These are phyloP conservation scores for Lachnellula suecica DNA, from an alignment of 2,329 filamentous ascomycete species.

Conservation along the genomic window DNA sequence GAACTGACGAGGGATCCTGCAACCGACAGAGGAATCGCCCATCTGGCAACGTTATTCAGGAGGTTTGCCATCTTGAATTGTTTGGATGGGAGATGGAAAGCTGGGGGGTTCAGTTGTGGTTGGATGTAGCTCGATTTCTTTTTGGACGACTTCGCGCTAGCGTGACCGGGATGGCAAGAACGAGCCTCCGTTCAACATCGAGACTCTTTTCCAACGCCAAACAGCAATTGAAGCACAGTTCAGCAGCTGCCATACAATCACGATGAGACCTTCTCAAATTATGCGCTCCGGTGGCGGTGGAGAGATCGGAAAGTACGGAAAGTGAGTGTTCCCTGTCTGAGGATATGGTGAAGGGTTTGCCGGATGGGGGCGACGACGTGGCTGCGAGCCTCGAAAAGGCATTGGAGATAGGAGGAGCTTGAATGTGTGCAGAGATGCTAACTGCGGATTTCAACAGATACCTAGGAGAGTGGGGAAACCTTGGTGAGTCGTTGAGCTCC, in stretches of 20 bases:
- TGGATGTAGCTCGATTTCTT: constrained; percentile 24
- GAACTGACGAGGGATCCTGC: constrained; percentile 68
- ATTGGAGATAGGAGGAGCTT: constrained; percentile 3
- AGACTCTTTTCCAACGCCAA: constrained; percentile 9
- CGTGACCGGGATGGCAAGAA: constrained; percentile 20
- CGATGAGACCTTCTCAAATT: constrained; percentile 34
- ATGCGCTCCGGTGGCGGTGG: constrained; percentile 31
- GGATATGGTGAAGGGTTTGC: constrained; percentile 12
- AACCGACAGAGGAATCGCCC: constrained; percentile 71
- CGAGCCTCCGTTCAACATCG: constrained; percentile 19
- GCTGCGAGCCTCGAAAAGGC: constrained; percentile 5
- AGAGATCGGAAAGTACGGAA: constrained; percentile 35
- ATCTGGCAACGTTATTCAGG: constrained; percentile 62
- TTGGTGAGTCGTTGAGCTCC: constrained; percentile 31
- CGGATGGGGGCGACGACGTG: constrained; percentile 1
- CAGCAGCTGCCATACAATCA: constrained; percentile 20
- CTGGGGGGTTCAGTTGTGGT: constrained; percentile 5
- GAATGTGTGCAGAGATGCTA: constrained; percentile 15
- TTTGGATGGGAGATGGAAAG: constrained; percentile 6
- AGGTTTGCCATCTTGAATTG: constrained; percentile 44
- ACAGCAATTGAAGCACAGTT: constrained; percentile 22
- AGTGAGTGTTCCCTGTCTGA: constrained; percentile 27
- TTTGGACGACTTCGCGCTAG: constrained; percentile 29
- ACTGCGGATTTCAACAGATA: constrained; percentile 27
- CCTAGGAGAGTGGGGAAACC: constrained; percentile 33